These are phyloP conservation scores for Microdochium bolleyi DNA, from an alignment of 2,329 filamentous ascomycete species.

Conservation along the genomic window DNA sequence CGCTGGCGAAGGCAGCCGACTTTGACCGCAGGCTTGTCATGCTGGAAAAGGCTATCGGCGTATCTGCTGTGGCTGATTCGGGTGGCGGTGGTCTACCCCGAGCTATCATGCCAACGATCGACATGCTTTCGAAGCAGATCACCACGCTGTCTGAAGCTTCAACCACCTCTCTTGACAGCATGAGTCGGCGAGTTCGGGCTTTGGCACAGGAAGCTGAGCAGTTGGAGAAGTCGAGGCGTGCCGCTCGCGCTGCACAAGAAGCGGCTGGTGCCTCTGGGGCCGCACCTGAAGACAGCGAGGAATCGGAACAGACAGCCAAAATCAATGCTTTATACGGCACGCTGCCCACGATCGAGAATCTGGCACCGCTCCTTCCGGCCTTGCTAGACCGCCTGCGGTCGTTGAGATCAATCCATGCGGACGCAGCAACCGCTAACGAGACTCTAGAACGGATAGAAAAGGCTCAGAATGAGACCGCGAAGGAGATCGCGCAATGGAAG, in stretches of 20 bases:
- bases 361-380: constrained; percentile 77
- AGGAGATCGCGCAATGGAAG: constrained; percentile 80
- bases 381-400: constrained; percentile 81
- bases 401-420: constrained; percentile 75
- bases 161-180: constrained; percentile 63
- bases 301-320: constrained; percentile 71
- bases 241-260: constrained; percentile 54
- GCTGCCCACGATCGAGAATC: constrained; percentile 77
- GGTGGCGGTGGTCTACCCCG: constrained; percentile 47
- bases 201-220: constrained; percentile 66
- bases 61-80: constrained; percentile 58
- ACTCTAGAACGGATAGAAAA: constrained; percentile 71
- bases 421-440: constrained; percentile 74
- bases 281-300: constrained; percentile 32
- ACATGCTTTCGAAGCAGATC: constrained; percentile 74
- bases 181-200: constrained; percentile 62
- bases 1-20: constrained; percentile 72
- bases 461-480: constrained; percentile 72
- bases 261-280: constrained; percentile 41
- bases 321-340: constrained; percentile 89
- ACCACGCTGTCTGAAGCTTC: constrained; percentile 65
- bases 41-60: constrained; percentile 74
- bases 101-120: constrained; percentile 76
- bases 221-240: constrained; percentile 56
- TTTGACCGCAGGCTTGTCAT: constrained; percentile 76